phyloP scores from a whole-genome alignment of 345 rosid species.

The Populus simonii region DNA sequence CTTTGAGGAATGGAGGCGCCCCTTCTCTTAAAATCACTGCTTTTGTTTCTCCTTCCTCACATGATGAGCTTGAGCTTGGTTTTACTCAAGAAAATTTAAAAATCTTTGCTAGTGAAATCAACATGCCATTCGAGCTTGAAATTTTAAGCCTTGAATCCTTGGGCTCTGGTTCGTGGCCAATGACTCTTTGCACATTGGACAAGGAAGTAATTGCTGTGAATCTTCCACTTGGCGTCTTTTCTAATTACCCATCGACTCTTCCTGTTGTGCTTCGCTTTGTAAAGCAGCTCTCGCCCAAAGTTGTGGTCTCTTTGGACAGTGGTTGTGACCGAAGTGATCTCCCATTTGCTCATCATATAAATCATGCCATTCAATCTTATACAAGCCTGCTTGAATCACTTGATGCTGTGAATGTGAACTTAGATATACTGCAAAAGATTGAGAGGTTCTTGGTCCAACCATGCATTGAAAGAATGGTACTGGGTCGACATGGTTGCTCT shows the following conservation, averaged over 20 bases:
- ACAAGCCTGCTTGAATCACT: conserved; percentile 24
- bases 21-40: conserved; percentile 68
- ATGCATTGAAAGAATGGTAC: conserved; percentile 15
- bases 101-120: conserved; percentile 66
- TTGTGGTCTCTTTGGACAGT: conserved; percentile 28
- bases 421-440: conserved; percentile 18
- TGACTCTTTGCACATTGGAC: conserved; percentile 25
- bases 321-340: conserved; percentile 27
- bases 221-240: conserved; percentile 59
- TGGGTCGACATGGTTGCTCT: conserved; percentile 19
- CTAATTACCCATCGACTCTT: conserved; percentile 48
- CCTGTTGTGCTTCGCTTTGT: conserved; percentile 22
- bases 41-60: conserved; percentile 52
- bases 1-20: conserved; percentile 43
- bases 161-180: conserved; percentile 45
- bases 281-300: conserved; percentile 26
- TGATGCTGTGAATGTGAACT: conserved; percentile 27
- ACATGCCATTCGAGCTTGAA: conserved; percentile 63
- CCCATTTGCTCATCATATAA: conserved; percentile 25
- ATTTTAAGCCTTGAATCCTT: conserved; percentile 56
- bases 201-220: conserved; percentile 69
- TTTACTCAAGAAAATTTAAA: conserved; percentile 73
- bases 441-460: conserved; percentile 31
- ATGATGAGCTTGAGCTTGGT: conserved; percentile 59
- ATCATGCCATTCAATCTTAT: conserved; percentile 26